Evolutionary conservation across 148 eudicot species (phyloP).

Genomic region (Dianthus caryophyllus): DNA sequence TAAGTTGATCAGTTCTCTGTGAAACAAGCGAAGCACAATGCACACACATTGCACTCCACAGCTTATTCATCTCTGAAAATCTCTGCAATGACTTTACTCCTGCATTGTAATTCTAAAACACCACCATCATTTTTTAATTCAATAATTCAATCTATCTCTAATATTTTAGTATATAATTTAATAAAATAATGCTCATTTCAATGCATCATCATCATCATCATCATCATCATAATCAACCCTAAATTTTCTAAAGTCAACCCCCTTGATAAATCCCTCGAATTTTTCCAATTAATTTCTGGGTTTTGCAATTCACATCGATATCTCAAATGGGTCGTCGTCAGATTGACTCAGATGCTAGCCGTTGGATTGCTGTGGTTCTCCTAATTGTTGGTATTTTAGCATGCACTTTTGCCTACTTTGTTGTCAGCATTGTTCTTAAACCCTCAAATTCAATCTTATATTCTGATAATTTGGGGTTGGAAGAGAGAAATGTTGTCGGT

Average conservation of each 20-base stretch:
- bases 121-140: no score
- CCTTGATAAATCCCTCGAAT: not conserved
- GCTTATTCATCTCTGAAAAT: no score
- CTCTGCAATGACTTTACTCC: not conserved
- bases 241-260: constrained; percentile 4
- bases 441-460: constrained; percentile 20
- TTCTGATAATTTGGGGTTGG: constrained; percentile 6
- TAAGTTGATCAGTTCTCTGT: no score
- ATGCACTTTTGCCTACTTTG: constrained; percentile 47
- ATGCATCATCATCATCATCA: no score
- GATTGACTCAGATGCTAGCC: constrained; percentile 43
- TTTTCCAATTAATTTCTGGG: constrained; percentile 17
- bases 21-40: no score
- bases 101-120: not conserved
- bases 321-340: constrained; percentile 75
- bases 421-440: constrained; percentile 40
- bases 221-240: not conserved
- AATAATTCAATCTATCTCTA: not conserved
- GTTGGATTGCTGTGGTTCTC: constrained; percentile 46
- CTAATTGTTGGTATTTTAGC: constrained; percentile 51
- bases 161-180: not conserved
- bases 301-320: constrained; percentile 22
- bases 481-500: constrained; percentile 10
- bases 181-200: not conserved
- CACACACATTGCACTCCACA: not conserved